Conservation (phyloP, 2,329 filamentous ascomycete genomes). For the Colletotrichum gigasporum region DNA sequence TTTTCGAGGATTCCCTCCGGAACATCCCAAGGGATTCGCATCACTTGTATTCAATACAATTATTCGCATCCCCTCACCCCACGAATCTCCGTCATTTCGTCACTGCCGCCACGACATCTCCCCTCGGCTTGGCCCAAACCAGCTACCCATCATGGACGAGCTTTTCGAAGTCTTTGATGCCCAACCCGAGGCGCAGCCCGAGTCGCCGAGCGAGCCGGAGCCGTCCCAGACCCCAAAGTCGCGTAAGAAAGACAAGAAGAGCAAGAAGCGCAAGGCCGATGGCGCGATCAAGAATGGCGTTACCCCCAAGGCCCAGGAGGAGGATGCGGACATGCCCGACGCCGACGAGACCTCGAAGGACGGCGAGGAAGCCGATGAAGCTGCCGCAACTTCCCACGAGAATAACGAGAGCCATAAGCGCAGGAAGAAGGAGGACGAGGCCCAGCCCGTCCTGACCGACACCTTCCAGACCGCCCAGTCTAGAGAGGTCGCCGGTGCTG, state of each 20-base stretch:
- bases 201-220: constrained; percentile 55
- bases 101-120: background rate
- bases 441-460: constrained; percentile 87
- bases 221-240: constrained; percentile 44
- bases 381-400: constrained; percentile 38
- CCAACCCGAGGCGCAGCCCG: constrained; percentile 55
- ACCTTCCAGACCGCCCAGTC: constrained; percentile 95
- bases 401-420: constrained; percentile 64
- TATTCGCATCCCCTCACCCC: background rate
- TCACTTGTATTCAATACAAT: background rate
- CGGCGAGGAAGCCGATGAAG: constrained; percentile 43
- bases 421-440: constrained; percentile 67
- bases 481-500: constrained; percentile 84
- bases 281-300: constrained; percentile 72
- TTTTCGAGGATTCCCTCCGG: too few species aligned
- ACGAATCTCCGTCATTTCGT: background rate
- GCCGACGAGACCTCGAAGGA: constrained; percentile 52
- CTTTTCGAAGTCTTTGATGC: constrained; percentile 86
- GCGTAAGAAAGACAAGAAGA: constrained; percentile 67
- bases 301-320: constrained; percentile 36
- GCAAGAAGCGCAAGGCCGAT: constrained; percentile 88
- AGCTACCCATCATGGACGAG: constrained; percentile 69
- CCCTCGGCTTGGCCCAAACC: background rate
- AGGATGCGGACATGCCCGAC: constrained; percentile 55
- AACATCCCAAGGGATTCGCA: background rate